Conservation (phyloP, 2,329 filamentous ascomycete species). For the Stagonosporopsis chrysanthemi region DNA sequence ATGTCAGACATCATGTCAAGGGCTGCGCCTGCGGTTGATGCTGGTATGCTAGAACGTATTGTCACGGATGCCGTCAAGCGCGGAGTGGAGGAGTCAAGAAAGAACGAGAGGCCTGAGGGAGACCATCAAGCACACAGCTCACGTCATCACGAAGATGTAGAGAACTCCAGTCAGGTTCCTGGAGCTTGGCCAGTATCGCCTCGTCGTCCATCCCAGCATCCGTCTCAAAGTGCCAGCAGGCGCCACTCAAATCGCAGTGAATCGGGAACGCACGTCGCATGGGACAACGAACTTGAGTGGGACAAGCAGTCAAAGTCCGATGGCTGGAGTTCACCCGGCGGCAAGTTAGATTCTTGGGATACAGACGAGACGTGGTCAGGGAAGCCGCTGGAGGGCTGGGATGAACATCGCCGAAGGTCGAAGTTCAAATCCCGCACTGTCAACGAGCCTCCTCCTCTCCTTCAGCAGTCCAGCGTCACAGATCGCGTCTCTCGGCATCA, state of each 20-base stretch:
- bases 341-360: slow-evolving; percentile 31
- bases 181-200: slow-evolving; percentile 38
- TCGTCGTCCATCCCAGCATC: neutral
- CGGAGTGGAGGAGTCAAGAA: slow-evolving; percentile 30
- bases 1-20: neutral
- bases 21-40: slow-evolving; percentile 19
- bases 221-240: slow-evolving; percentile 6
- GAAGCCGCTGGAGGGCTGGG: slow-evolving; percentile 3
- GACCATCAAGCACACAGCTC: neutral
- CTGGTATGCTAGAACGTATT: slow-evolving; percentile 26
- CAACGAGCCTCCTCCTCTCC: neutral
- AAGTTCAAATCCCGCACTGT: slow-evolving; percentile 1
- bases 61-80: slow-evolving; percentile 32
- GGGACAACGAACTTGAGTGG: slow-evolving; percentile 19
- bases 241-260: slow-evolving; percentile 8
- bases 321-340: slow-evolving; percentile 23
- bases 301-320: slow-evolving; percentile 15
- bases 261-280: slow-evolving; percentile 19
- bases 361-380: slow-evolving; percentile 26
- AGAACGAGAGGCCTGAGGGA: neutral
- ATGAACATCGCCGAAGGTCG: slow-evolving; percentile 1
- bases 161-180: slow-evolving; percentile 25
- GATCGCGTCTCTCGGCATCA: neutral
- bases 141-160: neutral
- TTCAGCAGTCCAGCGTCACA: neutral